Conservation (phyloP, 495 filamentous ascomycete species). For the Aspergillus biplanus region DNA sequence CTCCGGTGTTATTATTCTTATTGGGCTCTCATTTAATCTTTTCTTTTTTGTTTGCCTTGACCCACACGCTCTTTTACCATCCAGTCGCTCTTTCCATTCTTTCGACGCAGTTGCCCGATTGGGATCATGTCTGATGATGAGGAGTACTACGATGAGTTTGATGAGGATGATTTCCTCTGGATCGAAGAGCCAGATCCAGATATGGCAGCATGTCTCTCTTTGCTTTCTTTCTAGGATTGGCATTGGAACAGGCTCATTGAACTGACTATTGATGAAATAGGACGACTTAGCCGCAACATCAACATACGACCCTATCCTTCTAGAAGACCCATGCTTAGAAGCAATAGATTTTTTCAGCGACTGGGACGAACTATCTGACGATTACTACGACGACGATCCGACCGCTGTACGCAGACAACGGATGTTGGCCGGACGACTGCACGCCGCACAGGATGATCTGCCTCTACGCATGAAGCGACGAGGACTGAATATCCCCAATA, state of each 20-base stretch:
- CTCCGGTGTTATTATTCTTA: not conserved
- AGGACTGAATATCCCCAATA: constrained; percentile 5
- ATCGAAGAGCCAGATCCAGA: constrained; percentile 47
- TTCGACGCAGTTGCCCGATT: constrained; percentile 2
- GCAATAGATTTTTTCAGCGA: constrained; percentile 50
- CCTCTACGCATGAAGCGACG: constrained; percentile 14
- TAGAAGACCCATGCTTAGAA: constrained; percentile 47
- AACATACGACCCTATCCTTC: constrained; percentile 45
- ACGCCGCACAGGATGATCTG: constrained; percentile 8
- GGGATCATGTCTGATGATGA: constrained; percentile 54
- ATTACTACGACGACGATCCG: constrained; percentile 54
- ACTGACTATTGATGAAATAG: constrained; percentile 30
- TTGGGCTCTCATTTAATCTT: not conserved
- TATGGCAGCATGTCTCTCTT: constrained; percentile 41
- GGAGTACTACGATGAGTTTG: constrained; percentile 51
- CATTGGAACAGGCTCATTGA: not conserved
- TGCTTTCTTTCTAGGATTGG: not conserved
- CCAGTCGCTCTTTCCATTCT: not conserved
- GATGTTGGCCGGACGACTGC: constrained; percentile 16
- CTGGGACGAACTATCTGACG: constrained; percentile 55
- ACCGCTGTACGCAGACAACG: constrained; percentile 32
- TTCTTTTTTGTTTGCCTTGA: not conserved
- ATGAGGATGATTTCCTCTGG: constrained; percentile 48
- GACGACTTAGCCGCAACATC: constrained; percentile 53
- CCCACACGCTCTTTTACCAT: not conserved